Evolutionary conservation across 2,329 filamentous ascomycete species (phyloP).

Genomic region (Thielaviopsis punctulata): DNA sequence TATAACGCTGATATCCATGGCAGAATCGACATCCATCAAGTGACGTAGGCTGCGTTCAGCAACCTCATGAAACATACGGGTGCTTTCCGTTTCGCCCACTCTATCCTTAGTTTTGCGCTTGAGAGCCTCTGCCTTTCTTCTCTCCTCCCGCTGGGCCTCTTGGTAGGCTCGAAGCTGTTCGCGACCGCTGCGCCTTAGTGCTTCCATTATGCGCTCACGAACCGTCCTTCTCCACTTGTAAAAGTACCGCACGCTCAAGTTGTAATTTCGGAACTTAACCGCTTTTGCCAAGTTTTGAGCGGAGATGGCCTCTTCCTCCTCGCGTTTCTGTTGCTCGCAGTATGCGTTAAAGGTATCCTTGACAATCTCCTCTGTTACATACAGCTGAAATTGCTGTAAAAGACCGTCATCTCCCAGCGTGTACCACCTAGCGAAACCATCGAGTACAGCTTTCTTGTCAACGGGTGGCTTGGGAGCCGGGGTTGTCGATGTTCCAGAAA

Average conservation of each 20-base stretch:
- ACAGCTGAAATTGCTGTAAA: slow-evolving; percentile 31
- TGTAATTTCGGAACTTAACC: slow-evolving; percentile 30
- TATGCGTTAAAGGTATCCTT: slow-evolving; percentile 25
- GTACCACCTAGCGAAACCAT: slow-evolving; percentile 36
- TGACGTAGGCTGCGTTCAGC: slow-evolving; percentile 16
- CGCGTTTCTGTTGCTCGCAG: slow-evolving; percentile 24
- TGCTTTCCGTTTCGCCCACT: slow-evolving; percentile 6
- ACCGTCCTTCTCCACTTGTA: slow-evolving; percentile 37
- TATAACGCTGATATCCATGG: slow-evolving; percentile 24
- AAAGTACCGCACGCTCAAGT: slow-evolving; percentile 35
- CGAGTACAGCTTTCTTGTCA: slow-evolving; percentile 19
- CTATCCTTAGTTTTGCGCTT: slow-evolving; percentile 7
- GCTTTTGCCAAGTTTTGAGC: slow-evolving; percentile 28
- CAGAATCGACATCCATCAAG: slow-evolving; percentile 23
- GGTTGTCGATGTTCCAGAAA: slow-evolving; percentile 5
- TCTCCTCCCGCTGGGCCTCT: slow-evolving; percentile 21
- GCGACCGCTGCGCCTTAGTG: slow-evolving; percentile 33
- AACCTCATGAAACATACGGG: slow-evolving; percentile 10
- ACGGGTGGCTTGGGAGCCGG: background rate
- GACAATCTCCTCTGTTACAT: slow-evolving; percentile 29
- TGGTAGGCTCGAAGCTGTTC: slow-evolving; percentile 33
- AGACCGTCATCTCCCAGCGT: slow-evolving; percentile 36
- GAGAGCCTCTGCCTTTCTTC: slow-evolving; percentile 19
- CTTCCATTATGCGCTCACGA: slow-evolving; percentile 29
- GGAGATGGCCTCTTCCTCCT: slow-evolving; percentile 30